A percentile compares a stretch with the other conserved stretches of the same genome.
Conservation (phyloP, 2,329 filamentous ascomycete genomes). For the Pleoardoris graminearum region DNA sequence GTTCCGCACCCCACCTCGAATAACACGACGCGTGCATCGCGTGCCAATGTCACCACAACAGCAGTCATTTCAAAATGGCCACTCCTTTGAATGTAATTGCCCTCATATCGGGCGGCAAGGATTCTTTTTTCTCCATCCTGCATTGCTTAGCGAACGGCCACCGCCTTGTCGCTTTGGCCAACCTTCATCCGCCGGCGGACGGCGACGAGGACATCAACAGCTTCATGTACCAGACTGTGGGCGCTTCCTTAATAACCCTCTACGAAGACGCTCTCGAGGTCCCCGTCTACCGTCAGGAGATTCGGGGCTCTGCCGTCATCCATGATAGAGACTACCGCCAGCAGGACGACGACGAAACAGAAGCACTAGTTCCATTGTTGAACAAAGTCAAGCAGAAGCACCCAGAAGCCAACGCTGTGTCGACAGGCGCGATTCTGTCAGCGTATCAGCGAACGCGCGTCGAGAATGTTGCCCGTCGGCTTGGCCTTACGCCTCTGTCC, state of each 20-base stretch:
- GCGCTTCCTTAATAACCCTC: slow-evolving; percentile 81
- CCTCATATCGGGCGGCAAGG: slow-evolving; percentile 93
- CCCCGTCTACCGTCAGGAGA: slow-evolving; percentile 80
- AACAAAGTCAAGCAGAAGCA: slow-evolving; percentile 66
- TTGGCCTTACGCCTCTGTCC: slow-evolving; percentile 80
- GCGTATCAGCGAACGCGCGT: slow-evolving; percentile 97
- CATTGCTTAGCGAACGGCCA: slow-evolving; percentile 90
- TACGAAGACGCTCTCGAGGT: slow-evolving; percentile 79
- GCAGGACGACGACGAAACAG: slow-evolving; percentile 73
- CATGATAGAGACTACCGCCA: slow-evolving; percentile 69
- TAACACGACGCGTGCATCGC: not conserved
- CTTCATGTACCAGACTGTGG: slow-evolving; percentile 99
- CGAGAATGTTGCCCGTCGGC: slow-evolving; percentile 82
- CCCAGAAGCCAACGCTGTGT: slow-evolving; percentile 82
- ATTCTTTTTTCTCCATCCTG: slow-evolving; percentile 90
- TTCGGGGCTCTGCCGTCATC: slow-evolving; percentile 71
- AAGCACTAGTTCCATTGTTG: slow-evolving; percentile 81
- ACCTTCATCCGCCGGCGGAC: slow-evolving; percentile 67
- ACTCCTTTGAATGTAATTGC: slow-evolving; percentile 68
- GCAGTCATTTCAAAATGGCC: slow-evolving; percentile 19
- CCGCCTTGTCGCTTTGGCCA: slow-evolving; percentile 82
- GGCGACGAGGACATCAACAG: slow-evolving; percentile 77
- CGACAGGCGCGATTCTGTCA: slow-evolving; percentile 87
- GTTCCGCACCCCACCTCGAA: not conserved
- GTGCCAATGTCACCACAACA: not conserved